A percentile compares a stretch with the other conserved stretches of the same genome.
phyloP scores from a whole-genome alignment of 2,329 filamentous ascomycete species.

The Nothopassalora personata region DNA sequence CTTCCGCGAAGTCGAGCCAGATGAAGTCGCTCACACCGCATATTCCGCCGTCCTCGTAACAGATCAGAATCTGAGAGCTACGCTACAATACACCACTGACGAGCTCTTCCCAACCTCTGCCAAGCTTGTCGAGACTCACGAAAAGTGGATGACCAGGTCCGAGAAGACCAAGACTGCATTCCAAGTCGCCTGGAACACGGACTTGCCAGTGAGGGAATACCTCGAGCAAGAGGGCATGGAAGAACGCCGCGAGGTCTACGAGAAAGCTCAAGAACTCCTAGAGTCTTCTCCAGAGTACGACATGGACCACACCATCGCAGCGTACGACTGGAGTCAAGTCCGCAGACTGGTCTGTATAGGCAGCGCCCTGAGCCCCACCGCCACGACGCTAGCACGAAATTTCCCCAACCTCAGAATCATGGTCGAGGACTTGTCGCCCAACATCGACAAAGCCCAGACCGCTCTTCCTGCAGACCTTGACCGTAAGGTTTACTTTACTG shows the following conservation, averaged over 20 bases:
- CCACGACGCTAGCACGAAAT: conserved; percentile 2
- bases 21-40: conserved; percentile 11
- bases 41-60: conserved; percentile 4
- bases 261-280: background rate
- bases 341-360: background rate
- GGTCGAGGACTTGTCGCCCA: conserved; percentile 5
- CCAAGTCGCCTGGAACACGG: conserved; percentile 15
- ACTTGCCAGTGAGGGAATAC: conserved; percentile 19
- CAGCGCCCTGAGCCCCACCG: conserved; percentile 19
- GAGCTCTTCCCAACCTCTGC: conserved; percentile 4
- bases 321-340: background rate
- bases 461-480: background rate
- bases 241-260: background rate
- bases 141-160: conserved; percentile 16
- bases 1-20: conserved; percentile 8
- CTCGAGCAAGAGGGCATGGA: conserved; percentile 6
- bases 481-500: conserved; percentile 2
- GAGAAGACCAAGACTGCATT: conserved; percentile 15
- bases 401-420: conserved; percentile 5
- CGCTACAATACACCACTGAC: conserved; percentile 7
- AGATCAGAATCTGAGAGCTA: conserved; percentile 3
- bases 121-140: conserved; percentile 13
- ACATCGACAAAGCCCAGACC: background rate
- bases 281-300: background rate
- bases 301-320: background rate